Conservation (phyloP, 2,329 filamentous ascomycete species). For the Hypoxylon sp. region DNA sequence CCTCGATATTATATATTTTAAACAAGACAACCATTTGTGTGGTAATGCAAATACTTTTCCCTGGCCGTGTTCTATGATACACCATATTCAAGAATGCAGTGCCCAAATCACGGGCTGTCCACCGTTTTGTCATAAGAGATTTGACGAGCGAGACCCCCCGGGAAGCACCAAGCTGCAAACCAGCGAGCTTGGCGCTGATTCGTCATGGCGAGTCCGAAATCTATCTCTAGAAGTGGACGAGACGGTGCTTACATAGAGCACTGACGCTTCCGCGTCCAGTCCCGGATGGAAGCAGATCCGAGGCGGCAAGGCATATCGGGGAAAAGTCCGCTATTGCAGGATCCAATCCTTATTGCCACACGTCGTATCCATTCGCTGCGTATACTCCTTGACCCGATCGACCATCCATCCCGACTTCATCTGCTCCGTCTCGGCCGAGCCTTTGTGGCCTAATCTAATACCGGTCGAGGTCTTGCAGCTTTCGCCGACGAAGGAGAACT, state of each 20-base stretch:
- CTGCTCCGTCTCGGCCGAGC: constrained; percentile 13
- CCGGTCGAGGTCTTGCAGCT: constrained; percentile 41
- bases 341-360: constrained; percentile 39
- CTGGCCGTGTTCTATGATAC: background rate
- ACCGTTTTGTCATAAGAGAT: background rate
- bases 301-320: background rate
- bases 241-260: constrained; percentile 1
- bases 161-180: background rate
- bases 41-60: background rate
- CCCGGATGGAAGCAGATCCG: background rate
- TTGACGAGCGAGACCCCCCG: background rate
- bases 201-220: background rate
- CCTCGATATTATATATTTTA: background rate
- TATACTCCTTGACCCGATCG: constrained; percentile 42
- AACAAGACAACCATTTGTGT: background rate
- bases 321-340: constrained; percentile 32
- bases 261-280: background rate
- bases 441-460: constrained; percentile 40
- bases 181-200: background rate
- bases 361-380: constrained; percentile 38
- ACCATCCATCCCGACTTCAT: constrained; percentile 45
- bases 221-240: background rate
- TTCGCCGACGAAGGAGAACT: constrained; percentile 43
- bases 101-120: background rate
- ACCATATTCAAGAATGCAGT: background rate